Evolutionary conservation across 2,329 filamentous ascomycete species (phyloP), one percentile per base, ranked within the genome.

Genomic region (Fusarium tricinctum): DNA sequence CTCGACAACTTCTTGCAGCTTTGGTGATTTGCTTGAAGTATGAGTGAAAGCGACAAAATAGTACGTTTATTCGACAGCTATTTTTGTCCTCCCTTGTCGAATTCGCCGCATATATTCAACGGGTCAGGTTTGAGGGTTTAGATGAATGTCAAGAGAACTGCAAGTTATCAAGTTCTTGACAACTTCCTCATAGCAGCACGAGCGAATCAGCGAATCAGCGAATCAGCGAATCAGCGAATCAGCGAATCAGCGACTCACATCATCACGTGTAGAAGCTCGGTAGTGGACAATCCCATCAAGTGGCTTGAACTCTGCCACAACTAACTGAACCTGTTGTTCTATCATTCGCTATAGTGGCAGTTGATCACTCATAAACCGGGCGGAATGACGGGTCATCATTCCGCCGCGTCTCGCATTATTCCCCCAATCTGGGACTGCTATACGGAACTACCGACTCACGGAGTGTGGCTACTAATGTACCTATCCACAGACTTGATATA

Each of bases 371-470:
- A 39, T 51, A 49, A 45, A 42, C 49, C 43, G 39, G 53, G 51
- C 50, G 54, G 47, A 38, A 48, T 63, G 47, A 57, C 76, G 76
- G 76, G 69, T 70, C 73, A 77, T 76, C 67, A 74, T 76, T 76
- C 59, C 59, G 54, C 76, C 76, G 76, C 56, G 30, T 58, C 69
- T 74, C 68, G 66, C 67, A 43, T 30, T 47, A 61, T 70, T 44
- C 64, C 73, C 63, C 71, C 68, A 58, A 19, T 63, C 63, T 43
- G 23, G 33, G 44, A 33, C 38, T 23, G 6, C 23, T 6, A 23
- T 23, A 23, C 6, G 7, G 23, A 23, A 23, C 7, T 23, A 23
- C 23, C 23, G 23, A 23, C 23, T 23, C 23, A 23, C 23, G 7
- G 7, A 23, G 23, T 23, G 22, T 23, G 8, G 23, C 6, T 23